Evolutionary conservation across 2,329 filamentous ascomycete species (phyloP).

Genomic region (Hirsutella rhossiliensis): DNA sequence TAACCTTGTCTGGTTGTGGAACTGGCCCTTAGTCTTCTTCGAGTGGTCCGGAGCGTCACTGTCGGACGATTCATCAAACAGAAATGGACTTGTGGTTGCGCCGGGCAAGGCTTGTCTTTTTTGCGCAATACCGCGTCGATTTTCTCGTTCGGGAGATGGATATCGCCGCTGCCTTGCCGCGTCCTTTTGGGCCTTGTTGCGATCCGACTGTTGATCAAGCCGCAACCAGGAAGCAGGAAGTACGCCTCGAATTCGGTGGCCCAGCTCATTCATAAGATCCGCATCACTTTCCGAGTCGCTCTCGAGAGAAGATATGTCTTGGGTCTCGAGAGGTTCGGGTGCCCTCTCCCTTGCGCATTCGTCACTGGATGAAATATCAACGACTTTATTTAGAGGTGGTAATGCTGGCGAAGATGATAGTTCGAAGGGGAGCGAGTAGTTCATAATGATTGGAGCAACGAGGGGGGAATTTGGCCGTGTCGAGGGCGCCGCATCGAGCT

Average conservation of each 20-base stretch:
- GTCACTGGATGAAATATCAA: slow-evolving; percentile 13
- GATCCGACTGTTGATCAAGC: slow-evolving; percentile 36
- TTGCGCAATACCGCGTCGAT: slow-evolving; percentile 38
- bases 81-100: slow-evolving; percentile 18
- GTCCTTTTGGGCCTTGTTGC: slow-evolving; percentile 17
- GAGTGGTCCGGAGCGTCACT: slow-evolving; percentile 18
- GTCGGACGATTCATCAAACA: slow-evolving; percentile 33
- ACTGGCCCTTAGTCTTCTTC: slow-evolving; percentile 11
- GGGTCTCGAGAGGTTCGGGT: background rate
- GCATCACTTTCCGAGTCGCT: slow-evolving; percentile 26
- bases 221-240: slow-evolving; percentile 57
- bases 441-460: background rate
- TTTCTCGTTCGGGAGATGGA: slow-evolving; percentile 24
- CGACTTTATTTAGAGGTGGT: background rate
- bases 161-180: slow-evolving; percentile 14
- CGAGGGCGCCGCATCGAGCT: slow-evolving; percentile 4
- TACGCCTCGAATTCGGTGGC: slow-evolving; percentile 43
- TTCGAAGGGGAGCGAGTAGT: background rate
- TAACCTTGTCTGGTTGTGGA: slow-evolving; percentile 15
- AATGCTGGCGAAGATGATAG: background rate
- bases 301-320: slow-evolving; percentile 10
- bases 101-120: slow-evolving; percentile 21
- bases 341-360: slow-evolving; percentile 6
- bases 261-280: slow-evolving; percentile 26
- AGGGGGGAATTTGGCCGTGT: background rate